Percentiles rank a stretch among this genome's conserved stretches.
phyloP scores from a whole-genome alignment of 176 grass and related monocot genomes.

The Miscanthus lutarioriparius region DNA sequence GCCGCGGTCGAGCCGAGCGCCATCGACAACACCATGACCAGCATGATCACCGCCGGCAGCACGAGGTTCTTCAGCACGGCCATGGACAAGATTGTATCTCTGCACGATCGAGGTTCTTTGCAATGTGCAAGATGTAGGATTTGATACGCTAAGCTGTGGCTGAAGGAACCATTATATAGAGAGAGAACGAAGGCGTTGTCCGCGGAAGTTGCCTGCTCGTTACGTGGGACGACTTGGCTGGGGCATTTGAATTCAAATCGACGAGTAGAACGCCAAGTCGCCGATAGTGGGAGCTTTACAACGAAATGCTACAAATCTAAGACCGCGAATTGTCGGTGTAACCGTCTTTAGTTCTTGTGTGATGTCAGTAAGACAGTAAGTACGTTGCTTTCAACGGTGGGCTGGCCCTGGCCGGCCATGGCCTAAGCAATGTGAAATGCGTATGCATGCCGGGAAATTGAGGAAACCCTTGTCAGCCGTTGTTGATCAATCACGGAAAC shows the following conservation, averaged over 20 bases:
- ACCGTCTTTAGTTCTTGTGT: neutral
- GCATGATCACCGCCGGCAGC: conserved; percentile 1
- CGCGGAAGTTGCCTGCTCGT: conserved; percentile 11
- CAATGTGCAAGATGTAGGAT: neutral
- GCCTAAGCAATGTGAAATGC: neutral
- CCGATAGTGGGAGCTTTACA: neutral
- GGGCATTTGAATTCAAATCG: conserved; percentile 10
- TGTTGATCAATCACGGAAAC: neutral
- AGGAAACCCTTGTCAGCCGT: neutral
- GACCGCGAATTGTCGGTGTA: neutral
- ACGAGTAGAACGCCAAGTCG: neutral
- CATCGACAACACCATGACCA: neutral
- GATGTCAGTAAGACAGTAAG: neutral
- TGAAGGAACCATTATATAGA: neutral
- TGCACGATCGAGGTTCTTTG: neutral
- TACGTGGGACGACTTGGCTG: conserved; percentile 9
- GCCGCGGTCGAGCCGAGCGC: neutral
- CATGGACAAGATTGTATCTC: neutral
- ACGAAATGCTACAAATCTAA: neutral
- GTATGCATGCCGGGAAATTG: neutral
- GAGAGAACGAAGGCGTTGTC: neutral
- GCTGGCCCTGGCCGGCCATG: neutral
- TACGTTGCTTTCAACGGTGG: neutral
- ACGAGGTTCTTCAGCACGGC: neutral
- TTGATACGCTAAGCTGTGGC: neutral